phyloP scores from a whole-genome alignment of 768 basidiomycete species.

The Rhodotorula graminis region DNA sequence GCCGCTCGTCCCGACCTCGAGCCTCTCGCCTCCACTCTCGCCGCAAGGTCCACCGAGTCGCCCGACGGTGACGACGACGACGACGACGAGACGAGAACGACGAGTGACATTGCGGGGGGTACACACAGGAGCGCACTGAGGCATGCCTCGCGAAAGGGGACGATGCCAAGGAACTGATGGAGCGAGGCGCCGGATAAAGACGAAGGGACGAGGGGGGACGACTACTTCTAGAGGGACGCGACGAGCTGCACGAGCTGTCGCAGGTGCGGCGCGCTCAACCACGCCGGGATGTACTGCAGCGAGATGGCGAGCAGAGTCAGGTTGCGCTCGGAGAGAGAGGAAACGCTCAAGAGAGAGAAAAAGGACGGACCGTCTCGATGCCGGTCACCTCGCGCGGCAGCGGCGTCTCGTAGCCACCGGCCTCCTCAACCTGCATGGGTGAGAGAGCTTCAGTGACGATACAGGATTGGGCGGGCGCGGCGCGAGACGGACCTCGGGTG shows the following conservation, averaged over 20 bases:
- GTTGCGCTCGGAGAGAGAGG: too few species aligned
- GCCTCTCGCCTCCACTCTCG: too few species aligned
- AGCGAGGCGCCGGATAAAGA: neutral
- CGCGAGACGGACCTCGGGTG: conserved; percentile 60
- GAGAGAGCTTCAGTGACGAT: conserved; percentile 57
- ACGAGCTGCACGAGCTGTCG: conserved; percentile 32
- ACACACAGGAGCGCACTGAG: too few species aligned
- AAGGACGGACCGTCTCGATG: conserved; percentile 56
- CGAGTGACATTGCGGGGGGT: too few species aligned
- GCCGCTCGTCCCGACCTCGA: too few species aligned
- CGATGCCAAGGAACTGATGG: too few species aligned
- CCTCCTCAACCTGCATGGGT: conserved; percentile 97
- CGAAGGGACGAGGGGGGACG: neutral
- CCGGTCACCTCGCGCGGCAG: conserved; percentile 91
- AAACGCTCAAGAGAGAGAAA: too few species aligned
- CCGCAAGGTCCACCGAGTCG: too few species aligned
- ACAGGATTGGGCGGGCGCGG: too few species aligned
- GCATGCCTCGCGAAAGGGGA: too few species aligned
- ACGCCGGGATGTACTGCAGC: conserved; percentile 21
- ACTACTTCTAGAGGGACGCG: neutral
- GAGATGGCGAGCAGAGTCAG: neutral
- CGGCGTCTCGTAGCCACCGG: conserved; percentile 88
- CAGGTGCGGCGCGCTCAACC: conserved; percentile 28
- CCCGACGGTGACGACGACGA: too few species aligned
- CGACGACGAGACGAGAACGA: too few species aligned